Evolutionary conservation across 306 rosid genomes (phyloP).

Genomic region (Lathyrus tuberosus): DNA sequence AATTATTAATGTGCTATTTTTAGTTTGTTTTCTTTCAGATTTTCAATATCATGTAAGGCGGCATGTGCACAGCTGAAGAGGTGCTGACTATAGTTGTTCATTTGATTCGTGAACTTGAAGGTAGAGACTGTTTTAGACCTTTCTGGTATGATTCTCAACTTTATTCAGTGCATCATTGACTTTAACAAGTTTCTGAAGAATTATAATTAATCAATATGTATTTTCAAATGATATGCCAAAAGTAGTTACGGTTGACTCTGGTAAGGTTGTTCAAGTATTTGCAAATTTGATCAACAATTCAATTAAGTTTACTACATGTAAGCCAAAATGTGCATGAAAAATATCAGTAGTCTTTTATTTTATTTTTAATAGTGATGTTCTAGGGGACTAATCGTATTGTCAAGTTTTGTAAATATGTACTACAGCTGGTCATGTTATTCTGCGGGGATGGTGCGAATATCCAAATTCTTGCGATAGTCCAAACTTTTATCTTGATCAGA

Average conservation of each 20-base stretch:
- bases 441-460: constrained; percentile 86
- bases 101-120: too few species aligned
- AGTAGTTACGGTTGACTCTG: constrained; percentile 94
- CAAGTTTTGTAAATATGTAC: constrained; percentile 36
- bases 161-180: constrained; percentile 11
- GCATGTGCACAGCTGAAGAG: too few species aligned
- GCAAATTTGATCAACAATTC: constrained; percentile 94
- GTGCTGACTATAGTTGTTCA: too few species aligned
- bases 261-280: constrained; percentile 94
- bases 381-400: constrained; percentile 30
- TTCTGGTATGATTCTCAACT: constrained; percentile 61
- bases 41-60: too few species aligned
- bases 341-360: not conserved
- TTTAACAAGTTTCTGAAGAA: not conserved
- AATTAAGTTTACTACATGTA: constrained; percentile 89
- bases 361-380: not conserved
- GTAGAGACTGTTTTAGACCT: constrained; percentile 91
- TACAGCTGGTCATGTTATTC: constrained; percentile 93
- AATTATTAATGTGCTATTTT: too few species aligned
- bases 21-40: too few species aligned
- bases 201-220: constrained; percentile 7
- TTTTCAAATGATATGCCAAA: constrained; percentile 85
- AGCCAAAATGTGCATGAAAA: constrained; percentile 41
- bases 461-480: constrained; percentile 37
- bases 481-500: too few species aligned